Conservation (phyloP, 1,139 yeast species). For the Suhomyces choctaworum region DNA sequence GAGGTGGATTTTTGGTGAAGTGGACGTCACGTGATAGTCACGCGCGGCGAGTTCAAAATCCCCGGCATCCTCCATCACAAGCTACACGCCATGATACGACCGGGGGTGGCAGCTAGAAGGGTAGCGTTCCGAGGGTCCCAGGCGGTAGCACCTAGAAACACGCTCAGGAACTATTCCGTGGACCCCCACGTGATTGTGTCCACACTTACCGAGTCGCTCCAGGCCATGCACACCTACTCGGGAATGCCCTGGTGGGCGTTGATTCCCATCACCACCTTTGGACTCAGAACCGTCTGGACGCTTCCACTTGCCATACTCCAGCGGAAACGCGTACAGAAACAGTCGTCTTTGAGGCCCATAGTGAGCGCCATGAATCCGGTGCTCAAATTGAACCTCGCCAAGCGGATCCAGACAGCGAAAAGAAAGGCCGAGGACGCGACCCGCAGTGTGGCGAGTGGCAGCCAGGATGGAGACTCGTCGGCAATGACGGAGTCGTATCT, state of each 20-base stretch:
- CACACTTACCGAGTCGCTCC: conserved; percentile 45
- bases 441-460: conserved; percentile 1
- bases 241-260: conserved; percentile 84
- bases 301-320: conserved; percentile 77
- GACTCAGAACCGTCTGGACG: conserved; percentile 65
- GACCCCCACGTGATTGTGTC: conserved; percentile 27
- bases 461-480: conserved; percentile 1
- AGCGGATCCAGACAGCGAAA: conserved; percentile 44
- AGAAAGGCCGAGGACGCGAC: conserved; percentile 26
- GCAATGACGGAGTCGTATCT: conserved; percentile 15
- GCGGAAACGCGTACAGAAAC: conserved; percentile 66
- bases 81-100: conserved; percentile 5
- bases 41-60: no score
- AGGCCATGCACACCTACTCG: conserved; percentile 49
- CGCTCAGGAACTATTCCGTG: conserved; percentile 11
- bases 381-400: conserved; percentile 67
- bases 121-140: no score
- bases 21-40: no score
- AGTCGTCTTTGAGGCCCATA: conserved; percentile 67
- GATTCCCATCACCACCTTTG: conserved; percentile 72
- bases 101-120: background rate
- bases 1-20: no score
- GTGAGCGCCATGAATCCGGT: conserved; percentile 77
- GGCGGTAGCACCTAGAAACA: no score
- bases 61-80: no score